A percentile compares a stretch with the other conserved stretches of the same genome.
Conservation (phyloP, 768 basidiomycete species). For the Trichaptum fuscoviolaceum region DNA sequence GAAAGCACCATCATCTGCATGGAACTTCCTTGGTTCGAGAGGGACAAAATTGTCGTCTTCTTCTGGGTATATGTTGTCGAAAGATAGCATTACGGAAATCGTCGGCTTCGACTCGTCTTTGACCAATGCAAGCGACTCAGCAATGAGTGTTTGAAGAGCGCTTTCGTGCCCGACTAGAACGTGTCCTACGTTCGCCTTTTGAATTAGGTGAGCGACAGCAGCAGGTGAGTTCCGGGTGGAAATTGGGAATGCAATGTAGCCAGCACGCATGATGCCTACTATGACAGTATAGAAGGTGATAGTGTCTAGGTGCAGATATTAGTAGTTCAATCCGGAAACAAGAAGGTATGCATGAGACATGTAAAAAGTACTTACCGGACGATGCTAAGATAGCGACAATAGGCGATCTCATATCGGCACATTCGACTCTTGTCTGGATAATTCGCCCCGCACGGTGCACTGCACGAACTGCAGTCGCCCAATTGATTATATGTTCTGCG, state of each 20-base stretch:
- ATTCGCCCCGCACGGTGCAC: constrained; percentile 19
- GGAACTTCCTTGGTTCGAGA: not conserved
- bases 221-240: constrained; percentile 29
- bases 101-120: constrained; percentile 3
- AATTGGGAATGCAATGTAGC: constrained; percentile 14
- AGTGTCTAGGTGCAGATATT: constrained; percentile 21
- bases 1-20: constrained; percentile 14
- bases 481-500: constrained; percentile 16
- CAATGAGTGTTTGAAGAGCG: constrained; percentile 14
- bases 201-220: constrained; percentile 31
- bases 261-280: constrained; percentile 18
- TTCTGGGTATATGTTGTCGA: constrained; percentile 15
- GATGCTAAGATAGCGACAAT: not conserved
- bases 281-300: constrained; percentile 22
- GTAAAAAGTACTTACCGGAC: not conserved
- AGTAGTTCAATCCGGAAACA: too few species aligned
- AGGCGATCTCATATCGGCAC: not conserved
- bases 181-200: constrained; percentile 16
- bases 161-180: constrained; percentile 18
- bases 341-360: too few species aligned
- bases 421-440: constrained; percentile 7
- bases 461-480: constrained; percentile 21
- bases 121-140: constrained; percentile 13
- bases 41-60: not conserved
- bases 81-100: constrained; percentile 13